Evolutionary conservation across 441 rosid genomes (phyloP), one percentile per base, ranked within the genome.

Genomic region (Omphalea diandra): DNA sequence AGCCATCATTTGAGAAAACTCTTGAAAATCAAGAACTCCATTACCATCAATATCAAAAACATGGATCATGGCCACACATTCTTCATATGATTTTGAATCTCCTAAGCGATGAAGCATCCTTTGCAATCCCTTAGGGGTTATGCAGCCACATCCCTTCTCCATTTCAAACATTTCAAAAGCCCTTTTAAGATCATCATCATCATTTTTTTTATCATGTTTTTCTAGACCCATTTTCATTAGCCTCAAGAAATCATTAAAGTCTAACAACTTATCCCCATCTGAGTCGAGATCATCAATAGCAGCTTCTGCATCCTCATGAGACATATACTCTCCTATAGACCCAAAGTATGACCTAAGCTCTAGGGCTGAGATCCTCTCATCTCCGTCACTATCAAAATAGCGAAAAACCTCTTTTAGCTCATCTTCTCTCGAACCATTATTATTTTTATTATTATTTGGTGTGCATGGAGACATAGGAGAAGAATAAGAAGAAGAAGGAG

Each of bases 81-180:
- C 96, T 43, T 87, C 89, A 6, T 66, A 74, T 7, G 97, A 86
- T 76, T 65, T 90, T 24, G 69, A 63, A 65, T 90, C 95, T 4
- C 98, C 98, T 1, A 93, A 59, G 15, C 89, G 81, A 20, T 44
- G 75, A 60, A 93, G 74, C 93, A 86, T 90, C 72, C 50, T 82
- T 70, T 93, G 98, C 80, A 93, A 71, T 11, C 98, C 90, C 44
- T 72, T 84, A 0, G 96, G 96, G 0, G 95, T 89, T 55, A 93
- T 93, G 66, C 84, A 78, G 0, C 98, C 98, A 7, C 84, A 74
- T 1, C 94, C 93, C 74, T 87, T 93, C 80, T 88, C 94, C 73
- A 81, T 67, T 71, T 93, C 94, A 69, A 87, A 93, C 94, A 93
- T 89, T 83, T 89, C 97, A 70, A 93, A 93, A 10, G 97, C 98